These are phyloP conservation scores for Penstemon davidsonii DNA, from an alignment of 257 asterid species.

Conservation along the genomic window DNA sequence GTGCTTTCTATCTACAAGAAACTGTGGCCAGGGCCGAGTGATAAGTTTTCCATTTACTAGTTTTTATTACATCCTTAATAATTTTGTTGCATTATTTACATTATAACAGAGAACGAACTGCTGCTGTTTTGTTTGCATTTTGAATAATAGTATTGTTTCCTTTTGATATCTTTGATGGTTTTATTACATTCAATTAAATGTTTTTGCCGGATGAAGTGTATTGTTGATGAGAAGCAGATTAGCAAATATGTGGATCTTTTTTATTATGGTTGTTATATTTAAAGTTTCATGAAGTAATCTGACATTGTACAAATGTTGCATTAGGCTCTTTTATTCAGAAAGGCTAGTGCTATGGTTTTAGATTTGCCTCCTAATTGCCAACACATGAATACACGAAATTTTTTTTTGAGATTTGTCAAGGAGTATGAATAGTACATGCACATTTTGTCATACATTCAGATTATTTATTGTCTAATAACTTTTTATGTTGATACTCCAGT, in stretches of 20 bases:
- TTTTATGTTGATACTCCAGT: too few species aligned
- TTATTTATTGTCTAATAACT: too few species aligned
- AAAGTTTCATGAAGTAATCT: too few species aligned
- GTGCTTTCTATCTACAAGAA: conserved; percentile 74
- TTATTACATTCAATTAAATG: conserved; percentile 6
- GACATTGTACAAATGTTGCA: too few species aligned
- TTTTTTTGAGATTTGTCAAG: too few species aligned
- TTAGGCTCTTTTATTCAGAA: too few species aligned
- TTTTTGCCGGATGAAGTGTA: conserved; percentile 25
- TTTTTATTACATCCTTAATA: conserved; percentile 20
- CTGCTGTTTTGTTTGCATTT: conserved; percentile 30
- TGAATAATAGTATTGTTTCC: conserved; percentile 32
- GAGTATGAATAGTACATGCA: too few species aligned
- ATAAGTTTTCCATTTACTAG: conserved; percentile 71
- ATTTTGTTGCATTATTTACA: conserved; percentile 29
- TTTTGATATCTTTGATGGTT: conserved; percentile 20
- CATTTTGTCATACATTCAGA: too few species aligned
- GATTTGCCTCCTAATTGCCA: too few species aligned
- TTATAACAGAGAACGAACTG: conserved; percentile 15
- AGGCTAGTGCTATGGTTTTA: too few species aligned
- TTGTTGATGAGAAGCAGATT: conserved; percentile 31
- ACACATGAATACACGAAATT: too few species aligned
- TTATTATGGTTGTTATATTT: background rate
- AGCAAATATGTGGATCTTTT: background rate
- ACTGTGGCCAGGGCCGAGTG: conserved; percentile 55